Percentiles rank a stretch among this genome's conserved stretches.
These are phyloP conservation scores for Cornus kousa DNA, from an alignment of 148 eudicot genomes.

Conservation along the genomic window DNA sequence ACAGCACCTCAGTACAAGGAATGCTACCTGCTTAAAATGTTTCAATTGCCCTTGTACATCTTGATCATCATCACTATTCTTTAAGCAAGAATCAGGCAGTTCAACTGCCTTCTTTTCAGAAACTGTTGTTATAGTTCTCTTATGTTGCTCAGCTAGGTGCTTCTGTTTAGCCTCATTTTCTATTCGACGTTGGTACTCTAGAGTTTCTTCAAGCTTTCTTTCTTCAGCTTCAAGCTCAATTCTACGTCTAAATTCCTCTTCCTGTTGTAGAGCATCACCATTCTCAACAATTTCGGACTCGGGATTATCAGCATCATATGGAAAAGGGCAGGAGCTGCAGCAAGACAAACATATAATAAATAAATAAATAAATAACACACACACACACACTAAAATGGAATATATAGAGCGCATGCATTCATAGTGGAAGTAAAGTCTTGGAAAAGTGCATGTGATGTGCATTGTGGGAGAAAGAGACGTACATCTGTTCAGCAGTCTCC, in stretches of 20 bases:
- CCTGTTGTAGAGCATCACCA: conserved; percentile 45
- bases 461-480: conserved; percentile 17
- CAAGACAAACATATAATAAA: conserved; percentile 19
- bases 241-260: conserved; percentile 54
- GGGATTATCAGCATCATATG: conserved; percentile 40
- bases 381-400: conserved; percentile 11
- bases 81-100: conserved; percentile 14
- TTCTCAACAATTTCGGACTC: conserved; percentile 36
- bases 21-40: conserved; percentile 38
- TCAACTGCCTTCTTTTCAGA: conserved; percentile 23
- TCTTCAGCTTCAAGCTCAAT: conserved; percentile 93
- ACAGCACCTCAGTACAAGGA: not conserved
- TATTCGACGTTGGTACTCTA: conserved; percentile 77
- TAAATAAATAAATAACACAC: no score
- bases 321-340: conserved; percentile 48
- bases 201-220: conserved; percentile 93
- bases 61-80: conserved; percentile 17
- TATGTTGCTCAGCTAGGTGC: conserved; percentile 75
- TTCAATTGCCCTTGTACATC: conserved; percentile 21
- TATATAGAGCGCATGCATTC: not conserved
- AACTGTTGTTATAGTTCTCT: conserved; percentile 28
- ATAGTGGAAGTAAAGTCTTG: not conserved
- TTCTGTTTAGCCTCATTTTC: conserved; percentile 94
- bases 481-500: conserved; percentile 50
- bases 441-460: not conserved